A percentile compares a stretch with the other conserved stretches of the same genome.
phyloP scores from a whole-genome alignment of 1,284 basidiomycete species.

The Anthracocystis panici-leucophaei region DNA sequence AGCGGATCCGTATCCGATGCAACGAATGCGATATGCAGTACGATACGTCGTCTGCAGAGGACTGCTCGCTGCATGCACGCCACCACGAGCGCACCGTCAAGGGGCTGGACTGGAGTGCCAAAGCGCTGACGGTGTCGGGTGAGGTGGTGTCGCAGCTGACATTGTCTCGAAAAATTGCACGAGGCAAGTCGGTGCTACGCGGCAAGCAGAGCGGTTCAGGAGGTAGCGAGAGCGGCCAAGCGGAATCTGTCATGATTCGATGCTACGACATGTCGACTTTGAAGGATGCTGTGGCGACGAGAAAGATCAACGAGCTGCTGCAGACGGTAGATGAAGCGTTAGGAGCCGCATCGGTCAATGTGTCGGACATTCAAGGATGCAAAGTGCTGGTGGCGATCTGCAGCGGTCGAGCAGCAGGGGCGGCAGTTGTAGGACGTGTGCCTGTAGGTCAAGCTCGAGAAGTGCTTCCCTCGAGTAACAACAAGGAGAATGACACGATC shows the following conservation, averaged over 20 bases:
- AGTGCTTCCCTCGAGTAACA: constrained; percentile 30
- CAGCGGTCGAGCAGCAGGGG: constrained; percentile 49
- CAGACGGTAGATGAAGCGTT: constrained; percentile 56
- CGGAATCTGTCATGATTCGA: constrained; percentile 27
- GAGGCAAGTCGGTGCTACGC: constrained; percentile 21
- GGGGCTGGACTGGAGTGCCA: constrained; percentile 59
- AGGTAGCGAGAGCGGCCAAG: constrained; percentile 6
- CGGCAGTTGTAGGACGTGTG: constrained; percentile 47
- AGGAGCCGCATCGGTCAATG: constrained; percentile 49
- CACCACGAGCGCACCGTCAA: constrained; percentile 54
- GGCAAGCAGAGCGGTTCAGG: constrained; percentile 13
- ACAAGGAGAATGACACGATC: constrained; percentile 32
- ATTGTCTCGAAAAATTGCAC: constrained; percentile 9
- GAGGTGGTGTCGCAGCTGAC: constrained; percentile 27
- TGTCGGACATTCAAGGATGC: constrained; percentile 22
- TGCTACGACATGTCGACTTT: constrained; percentile 48
- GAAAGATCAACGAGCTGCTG: constrained; percentile 46
- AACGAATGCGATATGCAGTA: constrained; percentile 62
- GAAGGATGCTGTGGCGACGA: constrained; percentile 32
- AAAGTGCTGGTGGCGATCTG: constrained; percentile 53
- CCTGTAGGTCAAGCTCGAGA: constrained; percentile 42
- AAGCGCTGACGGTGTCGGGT: constrained; percentile 32
- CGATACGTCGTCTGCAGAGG: constrained; percentile 55
- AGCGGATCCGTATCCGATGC: constrained; percentile 56
- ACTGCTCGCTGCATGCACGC: constrained; percentile 52